Evolutionary conservation across 2,329 filamentous ascomycete genomes (phyloP), one percentile per base, ranked within the genome.

Genomic region (Cordyceps pruinosa): DNA sequence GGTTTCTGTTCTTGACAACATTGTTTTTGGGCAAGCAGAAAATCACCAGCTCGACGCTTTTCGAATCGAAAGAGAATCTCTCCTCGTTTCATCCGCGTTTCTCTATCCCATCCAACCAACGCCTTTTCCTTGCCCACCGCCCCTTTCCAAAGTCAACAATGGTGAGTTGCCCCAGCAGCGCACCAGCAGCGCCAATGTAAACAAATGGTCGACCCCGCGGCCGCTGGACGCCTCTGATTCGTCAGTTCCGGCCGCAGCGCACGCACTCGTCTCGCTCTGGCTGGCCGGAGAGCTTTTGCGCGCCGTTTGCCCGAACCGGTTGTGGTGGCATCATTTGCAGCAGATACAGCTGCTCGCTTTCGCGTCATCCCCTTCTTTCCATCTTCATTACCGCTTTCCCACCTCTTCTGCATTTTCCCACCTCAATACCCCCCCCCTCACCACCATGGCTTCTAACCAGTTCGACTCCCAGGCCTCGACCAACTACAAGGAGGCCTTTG

Each of bases 401-500:
- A 26, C 44, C 26, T 30, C 39, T 44, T 2, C 39, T 34, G n/a
- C n/a, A 35, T 51, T 46, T 37, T 50, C 47, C 46, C 26, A 47
- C 42, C 15, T n/a, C 23, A 15, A 26, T 23, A 10, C 15, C 9
- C 23, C 32, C 32, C 15, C 15, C 9, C 47, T 46, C 41, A 47
- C 30, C 12, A 63, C 53, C 61, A 80, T 79, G 77, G 65, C 75
- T 67, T 76, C 79, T 80, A 80, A 81, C 70, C 69, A 76, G 60
- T 77, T 71, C 66, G 78, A 80, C 61, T 68, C 74, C 47, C 82
- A 87, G 84, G 84, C 84, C 73, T 86, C 82, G 61, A 97, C 93
- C 79, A 97, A 99, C 87, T 99, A 97, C 90, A 97, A 97, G 82
- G 94, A 99, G 87, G 94, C 94, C 66, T 99, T 99, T 77, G 92